These are phyloP conservation scores for Alternaria incomplexa DNA, from an alignment of 2,329 filamentous ascomycete genomes.

Conservation along the genomic window DNA sequence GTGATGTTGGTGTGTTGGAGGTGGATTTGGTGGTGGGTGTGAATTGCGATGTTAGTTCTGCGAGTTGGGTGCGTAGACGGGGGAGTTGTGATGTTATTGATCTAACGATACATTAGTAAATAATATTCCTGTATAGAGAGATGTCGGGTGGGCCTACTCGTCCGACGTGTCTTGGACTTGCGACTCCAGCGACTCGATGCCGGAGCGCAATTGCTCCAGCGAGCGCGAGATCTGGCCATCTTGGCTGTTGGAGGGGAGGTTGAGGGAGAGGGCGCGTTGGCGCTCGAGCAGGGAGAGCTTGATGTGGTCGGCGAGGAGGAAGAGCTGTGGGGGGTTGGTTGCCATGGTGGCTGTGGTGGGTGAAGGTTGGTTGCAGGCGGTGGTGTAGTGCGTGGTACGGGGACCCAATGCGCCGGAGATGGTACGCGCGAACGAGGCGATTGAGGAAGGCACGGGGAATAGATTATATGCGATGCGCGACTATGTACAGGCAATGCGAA, in stretches of 20 bases:
- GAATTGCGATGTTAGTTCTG: slow-evolving; percentile 81
- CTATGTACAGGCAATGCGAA: not conserved
- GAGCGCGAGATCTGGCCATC: slow-evolving; percentile 90
- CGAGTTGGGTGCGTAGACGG: slow-evolving; percentile 74
- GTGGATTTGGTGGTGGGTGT: slow-evolving; percentile 53
- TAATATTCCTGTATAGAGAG: not conserved
- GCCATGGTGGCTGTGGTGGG: slow-evolving; percentile 33
- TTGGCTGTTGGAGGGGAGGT: slow-evolving; percentile 78
- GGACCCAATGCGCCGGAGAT: slow-evolving; percentile 1
- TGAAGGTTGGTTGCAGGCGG: slow-evolving; percentile 5
- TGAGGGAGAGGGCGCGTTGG: slow-evolving; percentile 80
- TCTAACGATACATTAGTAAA: slow-evolving; percentile 16
- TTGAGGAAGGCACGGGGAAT: too few species aligned
- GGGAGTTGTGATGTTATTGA: slow-evolving; percentile 63
- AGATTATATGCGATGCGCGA: not conserved
- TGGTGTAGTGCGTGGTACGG: not conserved
- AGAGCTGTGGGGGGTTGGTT: slow-evolving; percentile 73
- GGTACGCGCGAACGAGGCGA: slow-evolving; percentile 3
- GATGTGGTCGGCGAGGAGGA: slow-evolving; percentile 93
- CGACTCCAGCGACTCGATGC: slow-evolving; percentile 72
- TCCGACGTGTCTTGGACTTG: slow-evolving; percentile 67
- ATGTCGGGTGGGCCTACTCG: slow-evolving; percentile 49
- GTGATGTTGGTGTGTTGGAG: slow-evolving; percentile 47
- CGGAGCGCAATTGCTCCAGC: slow-evolving; percentile 82
- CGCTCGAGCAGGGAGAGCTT: slow-evolving; percentile 94